Evolutionary conservation across 306 rosid genomes (phyloP).

Genomic region (Fragaria iinumae): DNA sequence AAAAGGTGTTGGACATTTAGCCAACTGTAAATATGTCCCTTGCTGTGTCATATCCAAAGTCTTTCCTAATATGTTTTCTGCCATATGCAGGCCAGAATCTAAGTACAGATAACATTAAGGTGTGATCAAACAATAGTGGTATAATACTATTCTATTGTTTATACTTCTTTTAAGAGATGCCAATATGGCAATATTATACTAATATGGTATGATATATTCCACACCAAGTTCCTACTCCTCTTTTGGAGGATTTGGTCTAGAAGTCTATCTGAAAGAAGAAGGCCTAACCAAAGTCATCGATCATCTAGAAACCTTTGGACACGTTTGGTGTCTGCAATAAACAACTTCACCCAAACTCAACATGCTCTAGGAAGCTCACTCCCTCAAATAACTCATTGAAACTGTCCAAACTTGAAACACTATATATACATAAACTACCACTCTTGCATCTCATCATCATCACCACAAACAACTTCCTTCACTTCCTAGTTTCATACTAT

Average conservation of each 20-base stretch:
- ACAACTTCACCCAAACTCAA: neutral
- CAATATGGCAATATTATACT: neutral
- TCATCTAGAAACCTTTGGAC: constrained; percentile 19
- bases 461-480: neutral
- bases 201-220: neutral
- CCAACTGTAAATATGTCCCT: neutral
- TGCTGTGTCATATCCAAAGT: neutral
- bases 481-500: neutral
- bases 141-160: neutral
- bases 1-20: neutral
- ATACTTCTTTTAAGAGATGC: neutral
- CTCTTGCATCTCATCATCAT: neutral
- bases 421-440: constrained; percentile 15
- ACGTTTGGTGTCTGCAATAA: constrained; percentile 18
- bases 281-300: neutral
- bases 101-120: neutral
- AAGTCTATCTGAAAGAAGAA: neutral
- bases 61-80: neutral
- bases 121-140: neutral
- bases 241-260: neutral
- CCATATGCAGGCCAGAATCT: neutral
- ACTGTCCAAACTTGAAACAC: neutral
- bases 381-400: neutral
- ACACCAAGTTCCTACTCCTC: neutral
- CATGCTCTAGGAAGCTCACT: constrained; percentile 12